Percentiles rank a stretch among this genome's conserved stretches.
These are phyloP conservation scores for Erodium texanum DNA, from an alignment of 441 rosid species.

Conservation along the genomic window DNA sequence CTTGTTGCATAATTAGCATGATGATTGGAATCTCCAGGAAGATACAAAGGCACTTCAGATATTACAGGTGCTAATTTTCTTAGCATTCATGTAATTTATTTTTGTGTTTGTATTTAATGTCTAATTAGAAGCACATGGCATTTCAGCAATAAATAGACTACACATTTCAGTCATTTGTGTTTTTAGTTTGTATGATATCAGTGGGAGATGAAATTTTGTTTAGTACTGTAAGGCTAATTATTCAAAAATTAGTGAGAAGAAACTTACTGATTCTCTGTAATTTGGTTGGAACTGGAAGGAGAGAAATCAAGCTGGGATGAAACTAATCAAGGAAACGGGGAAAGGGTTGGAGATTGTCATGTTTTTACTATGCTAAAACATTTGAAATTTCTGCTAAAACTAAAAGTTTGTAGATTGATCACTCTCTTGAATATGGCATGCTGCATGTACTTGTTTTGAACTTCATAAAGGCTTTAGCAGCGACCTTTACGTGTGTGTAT, in stretches of 20 bases:
- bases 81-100: not conserved
- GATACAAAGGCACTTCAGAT: conserved; percentile 68
- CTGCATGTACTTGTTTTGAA: not conserved
- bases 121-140: no score
- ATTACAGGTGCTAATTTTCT: conserved; percentile 36
- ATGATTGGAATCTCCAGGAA: conserved; percentile 62
- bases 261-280: conserved; percentile 2
- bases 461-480: not conserved
- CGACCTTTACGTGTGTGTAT: not conserved
- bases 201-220: not conserved
- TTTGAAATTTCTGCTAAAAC: no score
- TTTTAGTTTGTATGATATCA: conserved; percentile 2
- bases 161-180: not conserved
- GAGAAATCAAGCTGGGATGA: not conserved
- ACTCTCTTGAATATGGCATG: not conserved
- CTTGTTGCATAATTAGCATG: conserved; percentile 28
- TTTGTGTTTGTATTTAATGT: not conserved
- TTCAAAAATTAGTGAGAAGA: not conserved
- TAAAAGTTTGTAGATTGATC: not conserved
- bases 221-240: not conserved
- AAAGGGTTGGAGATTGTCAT: not conserved
- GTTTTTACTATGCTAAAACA: not conserved
- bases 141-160: not conserved
- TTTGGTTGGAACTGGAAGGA: not conserved
- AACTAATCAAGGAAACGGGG: not conserved